Base-by-base conservation (phyloP, 2,329 filamentous ascomycete species). In the Exophiala dermatitidis region DNA sequence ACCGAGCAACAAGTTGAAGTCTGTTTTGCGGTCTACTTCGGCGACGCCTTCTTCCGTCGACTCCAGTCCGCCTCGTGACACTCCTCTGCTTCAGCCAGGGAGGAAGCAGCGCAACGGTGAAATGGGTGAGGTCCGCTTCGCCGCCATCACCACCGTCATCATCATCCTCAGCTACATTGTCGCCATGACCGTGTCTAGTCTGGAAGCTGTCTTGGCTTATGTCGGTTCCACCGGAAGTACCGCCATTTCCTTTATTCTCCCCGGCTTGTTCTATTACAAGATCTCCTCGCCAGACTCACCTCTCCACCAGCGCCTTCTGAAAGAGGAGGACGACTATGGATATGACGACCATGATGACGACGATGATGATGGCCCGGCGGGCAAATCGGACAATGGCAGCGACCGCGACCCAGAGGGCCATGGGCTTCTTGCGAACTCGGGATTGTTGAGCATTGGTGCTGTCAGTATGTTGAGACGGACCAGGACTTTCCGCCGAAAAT, bases 191-290 rank as follows among this genome's bases (percentile, higher is more conserved):
- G 90, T 98, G 2, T 87, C 83, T 19, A 93, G 86, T 8, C 78
- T 98, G 2, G 90, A 95, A 67, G 85, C 88, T 44, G 90, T 98
- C 0, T 78, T 98, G 0, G 91, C 93, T 0, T 98, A 96, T 63
- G 93, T 98, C 7, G 93, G 93, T 36, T 90, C 86, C 63, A 98
- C 93, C 0, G 93, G 93, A 49, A 91, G 86, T 48, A 98, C 93
- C 0, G 89, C 88, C 57, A 98, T 98, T 64, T 95, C 88, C 57
- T 98, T 98, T 68, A 97, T 98, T 60, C 78, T 98, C 0, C 93
- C 93, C 0, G 93, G 93, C 0, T 72, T 98, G 3, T 98, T 98
- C 70, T 98, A 97, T 71, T 98, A 97, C 74, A 97, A 97, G 71
- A 97, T 98, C 56, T 94, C 89, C 8, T 83, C 88, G 28, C 93